phyloP scores from a whole-genome alignment of 75 land plant genomes.

The Sequoiadendron giganteum region DNA sequence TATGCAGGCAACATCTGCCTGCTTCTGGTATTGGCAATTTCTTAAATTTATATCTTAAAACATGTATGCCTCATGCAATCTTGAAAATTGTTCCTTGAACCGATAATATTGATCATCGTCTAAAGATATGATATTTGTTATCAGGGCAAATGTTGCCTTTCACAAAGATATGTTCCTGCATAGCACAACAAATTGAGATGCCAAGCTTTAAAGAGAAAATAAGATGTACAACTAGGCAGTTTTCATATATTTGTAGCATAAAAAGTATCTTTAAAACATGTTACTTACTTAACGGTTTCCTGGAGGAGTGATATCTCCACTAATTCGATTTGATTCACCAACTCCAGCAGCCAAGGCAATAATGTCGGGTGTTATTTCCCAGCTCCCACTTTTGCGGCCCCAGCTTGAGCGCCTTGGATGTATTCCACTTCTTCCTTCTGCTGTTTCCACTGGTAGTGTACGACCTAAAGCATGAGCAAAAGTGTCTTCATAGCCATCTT shows the following conservation, averaged over 20 bases:
- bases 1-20: background rate
- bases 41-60: background rate
- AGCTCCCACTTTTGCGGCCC: conserved; percentile 96
- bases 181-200: background rate
- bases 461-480: conserved; percentile 45
- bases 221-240: background rate
- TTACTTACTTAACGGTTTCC: conserved; percentile 8
- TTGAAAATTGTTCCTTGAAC: background rate
- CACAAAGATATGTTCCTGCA: background rate
- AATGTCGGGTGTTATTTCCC: conserved; percentile 92
- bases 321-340: conserved; percentile 37
- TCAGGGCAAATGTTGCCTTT: background rate
- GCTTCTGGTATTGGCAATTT: background rate
- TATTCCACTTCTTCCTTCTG: conserved; percentile 28
- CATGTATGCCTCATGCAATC: background rate
- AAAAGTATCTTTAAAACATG: background rate
- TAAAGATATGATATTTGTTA: background rate
- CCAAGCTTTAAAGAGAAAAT: background rate
- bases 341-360: conserved; percentile 63
- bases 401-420: conserved; percentile 91
- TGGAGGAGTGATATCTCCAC: conserved; percentile 15
- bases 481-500: conserved; percentile 54
- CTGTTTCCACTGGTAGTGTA: conserved; percentile 33
- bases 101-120: background rate
- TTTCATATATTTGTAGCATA: background rate